Evolutionary conservation across 371 early-diverging fungal genomes (phyloP).

Genomic region (Dipsacomyces acuminosporus): DNA sequence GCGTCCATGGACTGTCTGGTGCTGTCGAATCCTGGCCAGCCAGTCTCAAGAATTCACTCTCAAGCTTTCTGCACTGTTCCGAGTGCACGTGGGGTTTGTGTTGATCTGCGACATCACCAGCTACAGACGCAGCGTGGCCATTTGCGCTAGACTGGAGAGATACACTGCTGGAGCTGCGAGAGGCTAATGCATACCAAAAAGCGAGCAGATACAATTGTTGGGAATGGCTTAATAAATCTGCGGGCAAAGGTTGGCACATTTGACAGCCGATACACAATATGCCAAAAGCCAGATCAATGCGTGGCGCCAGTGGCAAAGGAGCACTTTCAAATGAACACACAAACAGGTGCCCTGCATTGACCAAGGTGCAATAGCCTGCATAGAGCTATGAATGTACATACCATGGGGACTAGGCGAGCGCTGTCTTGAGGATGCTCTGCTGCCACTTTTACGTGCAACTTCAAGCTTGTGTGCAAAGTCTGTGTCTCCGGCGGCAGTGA

Average conservation of each 20-base stretch:
- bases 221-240: too few relatives aligned
- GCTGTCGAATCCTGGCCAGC: constrained; percentile 1
- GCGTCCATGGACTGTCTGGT: constrained; percentile 23
- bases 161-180: too few relatives aligned
- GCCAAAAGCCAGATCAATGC: too few relatives aligned
- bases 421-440: constrained; percentile 9
- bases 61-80: constrained; percentile 12
- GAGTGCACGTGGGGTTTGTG: constrained; percentile 9
- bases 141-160: too few relatives aligned
- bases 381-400: neutral
- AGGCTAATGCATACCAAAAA: too few relatives aligned
- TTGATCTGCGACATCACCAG: neutral
- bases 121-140: neutral
- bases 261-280: too few relatives aligned
- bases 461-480: neutral
- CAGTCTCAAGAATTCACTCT: constrained; percentile 27
- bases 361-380: too few relatives aligned
- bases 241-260: too few relatives aligned
- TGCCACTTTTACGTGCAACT: neutral
- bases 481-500: constrained; percentile 17
- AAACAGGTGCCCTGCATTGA: too few relatives aligned
- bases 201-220: too few relatives aligned
- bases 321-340: too few relatives aligned
- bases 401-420: constrained; percentile 5
- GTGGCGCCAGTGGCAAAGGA: too few relatives aligned